Base-by-base conservation (phyloP, 768 basidiomycete genomes). In the Leccinum ochraceum region DNA sequence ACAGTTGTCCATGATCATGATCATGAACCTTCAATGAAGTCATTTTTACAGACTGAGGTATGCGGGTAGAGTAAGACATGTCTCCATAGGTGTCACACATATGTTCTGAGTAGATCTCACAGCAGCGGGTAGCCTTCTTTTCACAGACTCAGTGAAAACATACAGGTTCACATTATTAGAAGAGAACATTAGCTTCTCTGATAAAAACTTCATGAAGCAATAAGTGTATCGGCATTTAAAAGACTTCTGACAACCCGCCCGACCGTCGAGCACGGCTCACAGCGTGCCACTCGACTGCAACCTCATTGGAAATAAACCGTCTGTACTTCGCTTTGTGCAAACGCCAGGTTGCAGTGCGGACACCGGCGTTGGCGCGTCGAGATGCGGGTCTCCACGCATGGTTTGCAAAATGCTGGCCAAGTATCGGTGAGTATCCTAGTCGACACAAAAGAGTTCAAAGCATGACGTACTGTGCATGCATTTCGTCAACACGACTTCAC, bases 311-410 rank as follows among this genome's bases (percentile, higher is more conserved):
- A 86, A 67, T 79, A 87, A 34, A 89, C 70, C 11, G 79, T 77
- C 67, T 85, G 81, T n/a, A 94, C 92, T 63, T 98, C 95, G 53
- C 87, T 88, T 66, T 87, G 85, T 5, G 89, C 87, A 76, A 98
- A 98, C 1, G 82, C 74, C 34, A 89, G 69, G 63, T 89, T 88
- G 71, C 95, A 98, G 6, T 89, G 87, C 24, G 95, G 95, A 76
- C 95, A 98, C 73, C 95, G 95, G 28, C 95, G 88, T 71, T 97
- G 95, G 60, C 95, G 86, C 16, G 91, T 94, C 28, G 88, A 76
- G 66, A 98, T 82, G 46, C 96, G 88, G n/a, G 87, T 80, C 63
- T 97, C 95, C 36, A 98, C 82, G 70, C 90, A 97, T 57, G 80
- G 72, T 74, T 86, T 89, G 75, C 92, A 93, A 76, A 95, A 95